Conservation (phyloP, 108 stramenopile species). For the Bacterosira constricta region DNA sequence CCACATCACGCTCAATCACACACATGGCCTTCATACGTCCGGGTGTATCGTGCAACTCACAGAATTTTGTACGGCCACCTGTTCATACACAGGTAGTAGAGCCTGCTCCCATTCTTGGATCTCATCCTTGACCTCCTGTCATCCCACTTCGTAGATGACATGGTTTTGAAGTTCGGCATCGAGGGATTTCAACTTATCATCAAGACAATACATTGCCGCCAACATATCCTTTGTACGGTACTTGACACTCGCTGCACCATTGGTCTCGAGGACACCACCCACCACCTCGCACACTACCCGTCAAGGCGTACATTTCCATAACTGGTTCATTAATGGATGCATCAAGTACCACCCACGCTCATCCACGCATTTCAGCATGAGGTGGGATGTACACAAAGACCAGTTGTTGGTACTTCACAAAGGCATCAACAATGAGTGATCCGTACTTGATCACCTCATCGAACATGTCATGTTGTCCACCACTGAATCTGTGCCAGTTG, state of each 20-base stretch:
- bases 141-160: slow-evolving; percentile 42
- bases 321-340: slow-evolving; percentile 94
- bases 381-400: slow-evolving; percentile 99
- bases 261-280: slow-evolving; percentile 97
- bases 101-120: slow-evolving; percentile 69
- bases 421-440: slow-evolving; percentile 96
- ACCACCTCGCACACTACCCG: slow-evolving; percentile 83
- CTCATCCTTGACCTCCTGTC: slow-evolving; percentile 26
- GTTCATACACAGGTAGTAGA: slow-evolving; percentile 90
- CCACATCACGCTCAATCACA: slow-evolving; percentile 89
- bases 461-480: slow-evolving; percentile 99
- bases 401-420: slow-evolving; percentile 96
- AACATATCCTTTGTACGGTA: slow-evolving; percentile 94
- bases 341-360: slow-evolving; percentile 99
- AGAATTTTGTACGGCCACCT: slow-evolving; percentile 98
- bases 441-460: slow-evolving; percentile 99
- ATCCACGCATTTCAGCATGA: slow-evolving; percentile 96
- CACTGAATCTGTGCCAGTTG: slow-evolving; percentile 99
- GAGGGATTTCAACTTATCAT: slow-evolving; percentile 74
- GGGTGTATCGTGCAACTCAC: slow-evolving; percentile 98
- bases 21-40: slow-evolving; percentile 98
- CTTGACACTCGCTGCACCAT: slow-evolving; percentile 96
- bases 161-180: slow-evolving; percentile 61
- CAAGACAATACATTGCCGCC: slow-evolving; percentile 92
- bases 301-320: slow-evolving; percentile 98